Conservation (phyloP, 2,329 filamentous ascomycete genomes). For the Paecilomyces sp. region DNA sequence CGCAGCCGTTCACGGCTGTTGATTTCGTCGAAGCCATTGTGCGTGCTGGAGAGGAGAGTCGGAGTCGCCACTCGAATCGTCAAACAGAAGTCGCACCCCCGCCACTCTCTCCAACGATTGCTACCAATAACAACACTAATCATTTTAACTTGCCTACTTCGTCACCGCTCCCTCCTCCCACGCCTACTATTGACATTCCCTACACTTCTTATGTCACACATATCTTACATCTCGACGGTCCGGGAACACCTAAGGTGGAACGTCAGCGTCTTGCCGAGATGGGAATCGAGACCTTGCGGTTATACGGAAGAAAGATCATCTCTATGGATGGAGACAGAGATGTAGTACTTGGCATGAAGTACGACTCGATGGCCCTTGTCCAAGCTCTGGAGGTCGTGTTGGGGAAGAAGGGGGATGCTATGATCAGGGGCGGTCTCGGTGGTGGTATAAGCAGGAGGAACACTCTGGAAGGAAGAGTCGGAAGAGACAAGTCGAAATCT, state of each 20-base stretch:
- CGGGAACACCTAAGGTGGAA: constrained; percentile 64
- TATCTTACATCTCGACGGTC: constrained; percentile 69
- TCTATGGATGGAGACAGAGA: constrained; percentile 36
- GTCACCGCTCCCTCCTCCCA: not conserved
- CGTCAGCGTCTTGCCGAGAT: constrained; percentile 53
- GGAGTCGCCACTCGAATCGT: constrained; percentile 32
- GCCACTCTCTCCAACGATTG: constrained; percentile 4
- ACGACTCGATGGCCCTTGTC: constrained; percentile 67
- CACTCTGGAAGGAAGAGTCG: constrained; percentile 40
- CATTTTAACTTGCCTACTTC: not conserved
- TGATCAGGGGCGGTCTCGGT: constrained; percentile 30
- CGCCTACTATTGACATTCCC: constrained; percentile 30
- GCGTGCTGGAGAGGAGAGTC: constrained; percentile 64
- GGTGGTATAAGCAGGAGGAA: constrained; percentile 50
- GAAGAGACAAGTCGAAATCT: constrained; percentile 10
- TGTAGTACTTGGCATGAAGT: constrained; percentile 52
- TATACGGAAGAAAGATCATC: constrained; percentile 62
- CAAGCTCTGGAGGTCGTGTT: constrained; percentile 73
- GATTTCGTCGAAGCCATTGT: constrained; percentile 80
- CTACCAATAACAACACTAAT: constrained; percentile 3
- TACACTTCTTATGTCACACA: constrained; percentile 72
- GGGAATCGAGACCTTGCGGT: constrained; percentile 68
- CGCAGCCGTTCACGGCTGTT: constrained; percentile 59
- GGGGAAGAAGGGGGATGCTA: constrained; percentile 53
- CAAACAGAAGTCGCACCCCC: not conserved